Percentiles rank a stretch among this genome's conserved stretches.
Evolutionary conservation across 2,329 filamentous ascomycete species (phyloP).

Genomic region (Myrmaecium sp.): DNA sequence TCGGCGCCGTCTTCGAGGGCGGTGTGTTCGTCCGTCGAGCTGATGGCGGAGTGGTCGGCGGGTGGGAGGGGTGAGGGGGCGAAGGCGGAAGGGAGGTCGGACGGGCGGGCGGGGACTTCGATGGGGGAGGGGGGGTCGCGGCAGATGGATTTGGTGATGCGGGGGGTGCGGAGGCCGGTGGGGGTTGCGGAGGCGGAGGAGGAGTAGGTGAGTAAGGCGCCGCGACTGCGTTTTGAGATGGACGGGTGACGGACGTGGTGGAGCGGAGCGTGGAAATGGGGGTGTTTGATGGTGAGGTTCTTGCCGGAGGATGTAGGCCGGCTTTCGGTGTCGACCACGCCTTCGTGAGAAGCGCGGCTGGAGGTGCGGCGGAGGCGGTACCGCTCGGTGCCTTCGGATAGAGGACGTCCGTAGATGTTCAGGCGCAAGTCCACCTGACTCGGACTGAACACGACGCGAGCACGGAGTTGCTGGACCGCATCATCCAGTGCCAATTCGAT

Average conservation of each 20-base stretch:
- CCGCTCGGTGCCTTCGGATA: slow-evolving; percentile 12
- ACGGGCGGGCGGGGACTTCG: background rate
- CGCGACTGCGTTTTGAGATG: too few species aligned
- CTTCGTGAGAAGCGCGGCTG: slow-evolving; percentile 9
- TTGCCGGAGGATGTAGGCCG: slow-evolving; percentile 7
- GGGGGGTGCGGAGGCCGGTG: slow-evolving; percentile 2
- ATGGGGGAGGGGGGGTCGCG: slow-evolving; percentile 7
- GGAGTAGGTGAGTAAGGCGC: too few species aligned
- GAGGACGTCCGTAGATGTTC: slow-evolving; percentile 11
- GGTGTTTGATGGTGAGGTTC: slow-evolving; percentile 5
- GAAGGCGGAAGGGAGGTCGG: slow-evolving; percentile 2
- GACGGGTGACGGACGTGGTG: too few species aligned
- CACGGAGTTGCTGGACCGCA: slow-evolving; percentile 51
- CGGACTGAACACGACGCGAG: slow-evolving; percentile 51
- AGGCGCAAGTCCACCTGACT: slow-evolving; percentile 33
- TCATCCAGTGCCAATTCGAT: slow-evolving; percentile 73
- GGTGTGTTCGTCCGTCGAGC: slow-evolving; percentile 16
- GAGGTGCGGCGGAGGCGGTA: slow-evolving; percentile 6
- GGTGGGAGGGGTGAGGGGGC: slow-evolving; percentile 15
- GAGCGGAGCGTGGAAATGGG: slow-evolving; percentile 4
- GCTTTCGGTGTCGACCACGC: background rate
- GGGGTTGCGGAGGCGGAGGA: too few species aligned
- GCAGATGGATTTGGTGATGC: slow-evolving; percentile 2
- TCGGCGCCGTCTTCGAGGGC: slow-evolving; percentile 17
- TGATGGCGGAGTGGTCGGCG: slow-evolving; percentile 7